Evolutionary conservation across 2,329 filamentous ascomycete species (phyloP).

Genomic region (Nemania sp.): DNA sequence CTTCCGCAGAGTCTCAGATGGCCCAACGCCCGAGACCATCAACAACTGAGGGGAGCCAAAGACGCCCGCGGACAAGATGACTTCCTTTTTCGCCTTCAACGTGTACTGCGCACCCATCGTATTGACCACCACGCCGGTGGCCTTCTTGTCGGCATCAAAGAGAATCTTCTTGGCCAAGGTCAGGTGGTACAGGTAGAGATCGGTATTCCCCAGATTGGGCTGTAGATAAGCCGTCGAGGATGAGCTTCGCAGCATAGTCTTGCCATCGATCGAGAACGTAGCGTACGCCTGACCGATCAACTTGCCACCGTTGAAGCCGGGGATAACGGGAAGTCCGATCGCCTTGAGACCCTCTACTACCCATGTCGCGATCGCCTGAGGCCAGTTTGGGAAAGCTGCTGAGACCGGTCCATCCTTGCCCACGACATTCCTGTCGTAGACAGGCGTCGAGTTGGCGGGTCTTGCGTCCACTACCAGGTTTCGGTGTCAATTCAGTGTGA

Average conservation of each 20-base stretch:
- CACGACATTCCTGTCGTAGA: slow-evolving; percentile 40
- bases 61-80: slow-evolving; percentile 66
- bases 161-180: slow-evolving; percentile 29
- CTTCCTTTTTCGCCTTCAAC: slow-evolving; percentile 25
- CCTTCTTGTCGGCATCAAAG: slow-evolving; percentile 27
- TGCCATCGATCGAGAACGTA: slow-evolving; percentile 27
- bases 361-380: slow-evolving; percentile 46
- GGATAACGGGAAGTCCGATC: slow-evolving; percentile 44
- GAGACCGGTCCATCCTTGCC: slow-evolving; percentile 45
- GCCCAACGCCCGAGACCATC: slow-evolving; percentile 47
- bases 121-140: slow-evolving; percentile 26
- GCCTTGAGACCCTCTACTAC: slow-evolving; percentile 44
- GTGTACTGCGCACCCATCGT: slow-evolving; percentile 22
- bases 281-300: slow-evolving; percentile 36
- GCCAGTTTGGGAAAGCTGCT: slow-evolving; percentile 49
- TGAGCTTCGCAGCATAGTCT: slow-evolving; percentile 26
- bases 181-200: slow-evolving; percentile 25
- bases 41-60: slow-evolving; percentile 64
- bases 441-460: slow-evolving; percentile 35
- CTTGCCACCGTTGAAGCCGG: slow-evolving; percentile 48
- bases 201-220: slow-evolving; percentile 21
- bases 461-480: slow-evolving; percentile 24
- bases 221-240: slow-evolving; percentile 28
- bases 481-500: not conserved
- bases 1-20: slow-evolving; percentile 36